These are phyloP conservation scores for Globisporangium solare DNA, from an alignment of 352 stramenopile species.

Conservation along the genomic window DNA sequence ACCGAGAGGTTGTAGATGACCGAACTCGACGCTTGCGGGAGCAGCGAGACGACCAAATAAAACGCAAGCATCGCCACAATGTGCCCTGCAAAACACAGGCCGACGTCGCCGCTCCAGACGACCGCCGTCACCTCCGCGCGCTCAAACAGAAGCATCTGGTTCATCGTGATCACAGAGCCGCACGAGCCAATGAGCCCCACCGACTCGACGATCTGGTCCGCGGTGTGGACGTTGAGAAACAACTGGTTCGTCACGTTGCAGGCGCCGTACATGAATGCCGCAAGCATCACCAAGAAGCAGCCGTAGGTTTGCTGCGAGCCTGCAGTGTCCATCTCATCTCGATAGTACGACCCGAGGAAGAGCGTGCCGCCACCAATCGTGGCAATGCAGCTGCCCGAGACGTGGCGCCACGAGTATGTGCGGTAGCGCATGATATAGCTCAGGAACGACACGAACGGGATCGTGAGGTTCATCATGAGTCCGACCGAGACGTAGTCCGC, in stretches of 20 bases:
- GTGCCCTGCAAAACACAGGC: conserved; percentile 29
- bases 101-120: conserved; percentile 21
- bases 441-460: conserved; percentile 39
- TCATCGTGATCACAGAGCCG: conserved; percentile 19
- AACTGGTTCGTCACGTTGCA: conserved; percentile 39
- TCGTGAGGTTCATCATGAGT: conserved; percentile 37
- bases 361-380: conserved; percentile 20
- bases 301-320: conserved; percentile 25
- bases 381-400: conserved; percentile 21
- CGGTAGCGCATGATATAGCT: conserved; percentile 19
- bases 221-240: conserved; percentile 20
- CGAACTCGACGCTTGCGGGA: conserved; percentile 23
- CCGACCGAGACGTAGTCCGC: conserved; percentile 27
- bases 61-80: conserved; percentile 31
- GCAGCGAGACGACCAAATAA: conserved; percentile 31
- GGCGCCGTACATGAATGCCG: conserved; percentile 28
- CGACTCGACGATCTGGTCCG: conserved; percentile 25
- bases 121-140: conserved; percentile 18
- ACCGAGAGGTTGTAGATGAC: conserved; percentile 35
- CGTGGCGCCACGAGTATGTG: conserved; percentile 26
- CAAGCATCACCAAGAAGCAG: conserved; percentile 25
- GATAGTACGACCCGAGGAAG: conserved; percentile 18
- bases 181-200: conserved; percentile 29
- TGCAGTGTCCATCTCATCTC: conserved; percentile 13
- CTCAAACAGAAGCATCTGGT: conserved; percentile 27